Base-by-base conservation (phyloP, 2,329 filamentous ascomycete species). In the Microthyrium microscopicum region DNA sequence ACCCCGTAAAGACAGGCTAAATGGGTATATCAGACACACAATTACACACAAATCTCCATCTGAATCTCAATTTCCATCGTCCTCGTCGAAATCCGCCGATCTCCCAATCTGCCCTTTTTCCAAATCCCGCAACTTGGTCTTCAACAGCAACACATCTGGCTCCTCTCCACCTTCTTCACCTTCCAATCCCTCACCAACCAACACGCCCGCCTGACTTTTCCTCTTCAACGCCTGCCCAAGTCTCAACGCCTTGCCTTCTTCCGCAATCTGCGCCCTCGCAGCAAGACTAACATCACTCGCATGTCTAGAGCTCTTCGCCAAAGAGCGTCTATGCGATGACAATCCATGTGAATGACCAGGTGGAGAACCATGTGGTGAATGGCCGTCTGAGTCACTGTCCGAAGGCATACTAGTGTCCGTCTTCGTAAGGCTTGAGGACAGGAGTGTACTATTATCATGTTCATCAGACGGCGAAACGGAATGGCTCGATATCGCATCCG, bases 201-300 rank as follows among this genome's bases (percentile, higher is more conserved):
- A n/a, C n/a, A n/a, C n/a, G n/a, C n/a, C n/a, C n/a, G n/a, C n/a
- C n/a, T n/a, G n/a, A n/a, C n/a, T n/a, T n/a, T n/a, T n/a, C n/a
- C n/a, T n/a, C 15, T 73, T 69, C 28, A 80, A 59, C 41, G 68
- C 64, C 45, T 79, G 73, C 20, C 74, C 72, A 24, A 80, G 64
- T 18, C 75, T 70, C 46, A 78, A 75, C 43, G 80, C 66, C 20
- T 69, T 69, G 20, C 75, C 76, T 64, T 81, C 76, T 56, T 81
- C 76, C 29, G 71, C 64, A 1, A 67, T 66, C 39, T 77, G 66
- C 16, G 69, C 70, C 32, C 70, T 70, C 3, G 70, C 68, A 28
- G 74, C 72, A 7, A 80, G 62, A 2, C 69, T 75, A n/a, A 77
- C 73, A 43, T 78, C 73, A 2, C 70, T 76, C 43, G 67, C 68